Evolutionary conservation across 2,329 filamentous ascomycete genomes (phyloP).

Genomic region (Microcera coccophila): DNA sequence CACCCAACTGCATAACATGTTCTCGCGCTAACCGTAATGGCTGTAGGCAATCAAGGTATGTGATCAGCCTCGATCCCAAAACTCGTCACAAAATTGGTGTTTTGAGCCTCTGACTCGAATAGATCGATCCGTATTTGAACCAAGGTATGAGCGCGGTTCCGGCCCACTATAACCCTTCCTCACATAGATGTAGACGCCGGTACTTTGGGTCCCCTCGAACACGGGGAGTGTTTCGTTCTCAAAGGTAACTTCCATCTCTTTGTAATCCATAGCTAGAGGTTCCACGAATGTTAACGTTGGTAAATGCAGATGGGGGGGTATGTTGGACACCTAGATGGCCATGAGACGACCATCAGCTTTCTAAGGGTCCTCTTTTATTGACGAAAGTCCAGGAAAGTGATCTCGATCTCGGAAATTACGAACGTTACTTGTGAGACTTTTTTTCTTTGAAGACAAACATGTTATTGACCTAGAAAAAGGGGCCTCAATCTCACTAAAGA

Average conservation of each 20-base stretch:
- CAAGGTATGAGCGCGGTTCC: constrained; percentile 28
- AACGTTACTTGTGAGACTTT: constrained; percentile 37
- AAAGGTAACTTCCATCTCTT: neutral
- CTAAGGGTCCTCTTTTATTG: neutral
- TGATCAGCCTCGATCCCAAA: constrained; percentile 4
- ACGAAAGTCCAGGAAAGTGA: constrained; percentile 36
- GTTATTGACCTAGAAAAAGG: constrained; percentile 61
- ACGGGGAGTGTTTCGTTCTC: too few species aligned
- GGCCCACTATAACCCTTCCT: too few species aligned
- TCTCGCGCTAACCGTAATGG: constrained; percentile 5
- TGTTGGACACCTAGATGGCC: too few species aligned
- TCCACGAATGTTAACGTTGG: neutral
- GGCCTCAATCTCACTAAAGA: constrained; percentile 79
- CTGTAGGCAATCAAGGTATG: neutral
- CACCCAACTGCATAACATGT: constrained; percentile 1
- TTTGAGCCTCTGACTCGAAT: neutral
- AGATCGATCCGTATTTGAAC: constrained; percentile 51
- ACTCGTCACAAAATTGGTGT: constrained; percentile 29
- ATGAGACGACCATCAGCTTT: too few species aligned
- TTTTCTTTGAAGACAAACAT: neutral
- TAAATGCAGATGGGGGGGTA: constrained; percentile 5
- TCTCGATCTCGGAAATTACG: constrained; percentile 56
- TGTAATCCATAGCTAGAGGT: neutral
- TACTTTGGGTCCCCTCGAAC: too few species aligned
- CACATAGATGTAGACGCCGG: too few species aligned